A percentile compares a stretch with the other conserved stretches of the same genome.
Evolutionary conservation across 2,329 filamentous ascomycete genomes (phyloP).

Genomic region (Thermothelomyces thermophilus): DNA sequence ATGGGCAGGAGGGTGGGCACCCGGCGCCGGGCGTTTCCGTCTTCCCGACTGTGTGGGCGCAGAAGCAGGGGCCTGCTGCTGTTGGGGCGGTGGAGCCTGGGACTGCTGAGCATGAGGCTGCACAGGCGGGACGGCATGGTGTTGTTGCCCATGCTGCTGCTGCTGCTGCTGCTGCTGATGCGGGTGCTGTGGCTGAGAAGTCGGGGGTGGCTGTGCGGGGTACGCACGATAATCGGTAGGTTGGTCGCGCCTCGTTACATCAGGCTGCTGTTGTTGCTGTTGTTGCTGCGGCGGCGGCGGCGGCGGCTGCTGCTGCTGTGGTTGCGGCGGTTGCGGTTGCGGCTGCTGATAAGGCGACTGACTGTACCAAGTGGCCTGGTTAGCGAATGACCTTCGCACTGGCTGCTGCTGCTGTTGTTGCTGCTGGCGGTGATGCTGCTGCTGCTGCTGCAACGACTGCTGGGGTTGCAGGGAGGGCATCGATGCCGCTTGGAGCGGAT

Average conservation of each 20-base stretch:
- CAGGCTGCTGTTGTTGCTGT: conserved; percentile 32
- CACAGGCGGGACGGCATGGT: conserved; percentile 27
- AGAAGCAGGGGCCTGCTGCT: conserved; percentile 34
- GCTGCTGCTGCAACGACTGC: conserved; percentile 13
- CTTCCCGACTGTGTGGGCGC: conserved; percentile 33
- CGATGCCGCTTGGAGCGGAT: conserved; percentile 25
- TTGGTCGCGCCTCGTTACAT: conserved; percentile 36
- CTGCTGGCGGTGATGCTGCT: conserved; percentile 11
- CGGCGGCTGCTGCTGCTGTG: conserved; percentile 6
- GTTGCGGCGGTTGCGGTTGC: conserved; percentile 4
- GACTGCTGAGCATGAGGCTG: conserved; percentile 23
- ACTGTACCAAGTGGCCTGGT: conserved; percentile 35
- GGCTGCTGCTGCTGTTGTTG: conserved; percentile 22
- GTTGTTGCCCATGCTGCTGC: conserved; percentile 31
- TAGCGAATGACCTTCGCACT: conserved; percentile 30
- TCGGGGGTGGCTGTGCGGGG: conserved; percentile 28
- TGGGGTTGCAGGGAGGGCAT: conserved; percentile 30
- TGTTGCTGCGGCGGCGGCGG: neutral
- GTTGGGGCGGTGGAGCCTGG: conserved; percentile 31
- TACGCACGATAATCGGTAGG: conserved; percentile 37
- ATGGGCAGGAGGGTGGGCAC: conserved; percentile 20
- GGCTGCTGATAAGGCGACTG: conserved; percentile 31
- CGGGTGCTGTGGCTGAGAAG: conserved; percentile 28
- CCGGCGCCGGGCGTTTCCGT: conserved; percentile 30
- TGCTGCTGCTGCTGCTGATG: conserved; percentile 30